Conservation (phyloP, 768 basidiomycete species). For the Strobilomyces echinocephalus region DNA sequence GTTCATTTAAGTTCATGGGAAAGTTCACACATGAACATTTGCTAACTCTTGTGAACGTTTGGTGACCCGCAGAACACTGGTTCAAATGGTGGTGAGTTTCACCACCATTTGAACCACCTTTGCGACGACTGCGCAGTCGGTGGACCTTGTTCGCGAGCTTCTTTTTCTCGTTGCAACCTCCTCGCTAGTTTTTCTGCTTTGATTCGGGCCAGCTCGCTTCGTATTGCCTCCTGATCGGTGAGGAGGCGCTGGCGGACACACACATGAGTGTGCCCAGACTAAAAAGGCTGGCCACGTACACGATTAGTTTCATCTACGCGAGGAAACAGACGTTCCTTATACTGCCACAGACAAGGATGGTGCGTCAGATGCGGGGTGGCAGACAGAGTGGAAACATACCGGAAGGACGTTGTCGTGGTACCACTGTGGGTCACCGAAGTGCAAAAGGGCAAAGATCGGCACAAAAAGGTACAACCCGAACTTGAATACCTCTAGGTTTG, state of each 20-base stretch:
- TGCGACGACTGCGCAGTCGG: conserved; percentile 15
- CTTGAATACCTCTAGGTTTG: conserved; percentile 88
- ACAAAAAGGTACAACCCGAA: conserved; percentile 84
- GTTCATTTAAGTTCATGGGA: too few relatives aligned
- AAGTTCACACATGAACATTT: too few relatives aligned
- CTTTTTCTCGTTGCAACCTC: conserved; percentile 41
- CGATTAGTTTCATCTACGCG: conserved; percentile 51
- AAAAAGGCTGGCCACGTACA: conserved; percentile 29
- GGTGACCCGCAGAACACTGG: too few relatives aligned
- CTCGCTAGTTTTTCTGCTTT: conserved; percentile 53
- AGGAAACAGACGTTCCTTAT: conserved; percentile 69
- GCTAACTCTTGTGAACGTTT: too few relatives aligned
- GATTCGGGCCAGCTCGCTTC: conserved; percentile 68
- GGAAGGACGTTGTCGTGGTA: conserved; percentile 74
- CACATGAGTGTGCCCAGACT: conserved; percentile 4
- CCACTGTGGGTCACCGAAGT: conserved; percentile 88
- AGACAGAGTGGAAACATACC: conserved; percentile 36
- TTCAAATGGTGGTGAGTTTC: too few relatives aligned
- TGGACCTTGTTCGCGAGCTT: conserved; percentile 21
- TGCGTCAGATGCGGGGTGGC: not conserved
- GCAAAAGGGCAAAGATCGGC: conserved; percentile 72
- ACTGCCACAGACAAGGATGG: conserved; percentile 39
- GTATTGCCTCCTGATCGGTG: conserved; percentile 58
- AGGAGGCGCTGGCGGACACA: conserved; percentile 47
- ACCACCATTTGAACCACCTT: conserved; percentile 27